A percentile compares a stretch with the other conserved stretches of the same genome.
These are phyloP conservation scores for Phialophora macrospora DNA, from an alignment of 2,329 filamentous ascomycete genomes.

Conservation along the genomic window DNA sequence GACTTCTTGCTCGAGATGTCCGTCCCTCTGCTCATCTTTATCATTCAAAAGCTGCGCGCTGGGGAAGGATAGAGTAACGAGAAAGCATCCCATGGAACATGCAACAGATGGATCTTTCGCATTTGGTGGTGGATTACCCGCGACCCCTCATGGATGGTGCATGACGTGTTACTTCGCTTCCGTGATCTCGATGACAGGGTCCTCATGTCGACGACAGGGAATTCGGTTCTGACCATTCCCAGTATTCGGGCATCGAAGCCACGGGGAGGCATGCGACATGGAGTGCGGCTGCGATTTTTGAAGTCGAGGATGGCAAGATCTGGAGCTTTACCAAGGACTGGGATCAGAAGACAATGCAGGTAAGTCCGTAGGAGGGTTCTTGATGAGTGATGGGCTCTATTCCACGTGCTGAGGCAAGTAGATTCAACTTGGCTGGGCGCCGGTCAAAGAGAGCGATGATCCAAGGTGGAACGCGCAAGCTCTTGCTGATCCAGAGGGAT, in stretches of 20 bases:
- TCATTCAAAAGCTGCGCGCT: background rate
- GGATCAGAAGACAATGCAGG: slow-evolving; percentile 43
- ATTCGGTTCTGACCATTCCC: background rate
- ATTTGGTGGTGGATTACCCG: background rate
- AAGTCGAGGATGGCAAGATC: slow-evolving; percentile 46
- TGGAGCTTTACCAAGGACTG: slow-evolving; percentile 48
- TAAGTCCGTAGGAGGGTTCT: background rate
- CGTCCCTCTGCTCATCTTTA: background rate
- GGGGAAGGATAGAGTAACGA: background rate
- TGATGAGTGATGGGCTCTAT: background rate
- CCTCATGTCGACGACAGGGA: background rate
- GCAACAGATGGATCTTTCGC: background rate
- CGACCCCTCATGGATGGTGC: background rate
- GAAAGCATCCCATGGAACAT: background rate
- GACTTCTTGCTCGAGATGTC: background rate
- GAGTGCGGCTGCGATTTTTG: slow-evolving; percentile 49
- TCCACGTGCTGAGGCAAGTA: slow-evolving; percentile 2
- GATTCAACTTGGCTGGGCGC: slow-evolving; percentile 39
- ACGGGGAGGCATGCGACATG: slow-evolving; percentile 45
- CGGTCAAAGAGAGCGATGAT: slow-evolving; percentile 35
- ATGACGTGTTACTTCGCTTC: background rate
- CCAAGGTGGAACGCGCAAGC: slow-evolving; percentile 38
- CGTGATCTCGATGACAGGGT: background rate
- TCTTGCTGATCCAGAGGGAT: slow-evolving; percentile 34
- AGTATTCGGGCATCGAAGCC: slow-evolving; percentile 42